Base-by-base conservation (phyloP, 495 filamentous ascomycete species). In the Rostrohypoxylon terebratum region DNA sequence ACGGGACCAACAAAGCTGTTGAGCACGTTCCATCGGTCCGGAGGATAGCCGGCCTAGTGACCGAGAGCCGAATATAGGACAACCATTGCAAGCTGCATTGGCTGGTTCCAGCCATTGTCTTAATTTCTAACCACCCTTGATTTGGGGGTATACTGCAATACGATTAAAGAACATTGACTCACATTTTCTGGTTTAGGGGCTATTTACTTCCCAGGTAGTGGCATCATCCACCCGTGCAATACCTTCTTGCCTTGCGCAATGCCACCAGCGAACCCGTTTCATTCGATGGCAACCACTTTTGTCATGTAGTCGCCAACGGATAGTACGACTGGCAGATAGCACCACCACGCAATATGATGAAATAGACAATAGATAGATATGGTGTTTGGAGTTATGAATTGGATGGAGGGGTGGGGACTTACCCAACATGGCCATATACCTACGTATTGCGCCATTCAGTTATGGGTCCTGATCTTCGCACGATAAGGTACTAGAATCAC, bases 151-250 rank as follows among this genome's bases (percentile, higher is more conserved):
- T 25, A 59, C 40, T 31, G 34, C 21, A 33, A 47, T 58, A 59
- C 21, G 16, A 34, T 38, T 55, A 16, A 53, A 62, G 72, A 75
- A 23, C 61, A 69, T 72, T 68, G 45, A 68, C 66, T 73, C 36
- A 66, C 59, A 71, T 23, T n/a, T 77, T 69, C 23, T 54, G 20
- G n/a, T 73, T 59, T 77, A 77, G 75, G 70, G 61, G 59, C 73
- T 36, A 59, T 77, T 66, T 75, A 75, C 60, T 73, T 77, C 34
- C 48, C 70, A 53, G 75, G 73, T 11, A 72, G 57, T 36, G 71
- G 66, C 36, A 36, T 61, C 16, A 34, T 66, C 25, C 65, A 65
- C 31, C 73, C 75, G 8, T 77, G 73, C 60, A 71, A 73, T 57
- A 50, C 54, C 44, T 63, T 77, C 53, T 58, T 77, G 34, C 69